Evolutionary conservation across 306 rosid genomes (phyloP).

Genomic region (Trifolium repens): DNA sequence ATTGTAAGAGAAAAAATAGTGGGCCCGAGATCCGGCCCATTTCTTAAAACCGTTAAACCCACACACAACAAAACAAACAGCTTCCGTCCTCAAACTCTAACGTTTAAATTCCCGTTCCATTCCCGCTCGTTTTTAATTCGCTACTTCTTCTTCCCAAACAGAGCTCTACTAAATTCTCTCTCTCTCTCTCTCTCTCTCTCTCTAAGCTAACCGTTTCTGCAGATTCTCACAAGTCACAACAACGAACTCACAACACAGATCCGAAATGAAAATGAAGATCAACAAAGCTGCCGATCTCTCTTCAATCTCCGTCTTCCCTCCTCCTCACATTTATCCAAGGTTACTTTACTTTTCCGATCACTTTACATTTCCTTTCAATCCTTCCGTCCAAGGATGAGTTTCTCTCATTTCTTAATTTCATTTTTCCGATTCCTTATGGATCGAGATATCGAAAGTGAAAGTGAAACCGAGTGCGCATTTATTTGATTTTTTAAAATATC

Average conservation of each 20-base stretch:
- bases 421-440: not conserved
- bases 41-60: too few relatives aligned
- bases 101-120: constrained; percentile 9
- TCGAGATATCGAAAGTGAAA: too few relatives aligned
- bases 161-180: not conserved
- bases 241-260: not conserved
- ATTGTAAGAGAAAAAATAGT: too few relatives aligned
- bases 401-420: not conserved
- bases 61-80: not conserved
- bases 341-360: not conserved
- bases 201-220: not conserved
- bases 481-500: not conserved
- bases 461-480: too few relatives aligned
- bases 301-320: constrained; percentile 93
- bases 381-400: not conserved
- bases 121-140: constrained; percentile 26
- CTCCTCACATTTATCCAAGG: constrained; percentile 44
- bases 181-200: constrained; percentile 8
- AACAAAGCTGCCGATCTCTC: constrained; percentile 88
- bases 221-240: not conserved
- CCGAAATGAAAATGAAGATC: constrained; percentile 71
- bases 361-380: not conserved
- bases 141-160: not conserved
- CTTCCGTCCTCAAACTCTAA: not conserved
- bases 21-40: too few relatives aligned